Percentiles rank a stretch among this genome's conserved stretches.
phyloP scores from a whole-genome alignment of 179 eudicot species.

The Beta corolliflora region DNA sequence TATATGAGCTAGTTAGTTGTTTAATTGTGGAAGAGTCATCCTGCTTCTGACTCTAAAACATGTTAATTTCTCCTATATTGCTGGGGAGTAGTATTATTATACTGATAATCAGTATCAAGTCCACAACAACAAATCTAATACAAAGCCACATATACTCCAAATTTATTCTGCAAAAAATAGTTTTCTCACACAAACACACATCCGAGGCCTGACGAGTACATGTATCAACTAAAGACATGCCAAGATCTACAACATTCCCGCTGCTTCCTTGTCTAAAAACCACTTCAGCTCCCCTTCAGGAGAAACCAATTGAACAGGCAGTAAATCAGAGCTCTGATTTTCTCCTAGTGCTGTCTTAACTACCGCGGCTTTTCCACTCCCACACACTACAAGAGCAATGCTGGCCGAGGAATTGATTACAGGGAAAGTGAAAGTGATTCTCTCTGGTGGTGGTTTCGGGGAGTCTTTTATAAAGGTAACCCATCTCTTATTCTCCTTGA shows the following conservation, averaged over 20 bases:
- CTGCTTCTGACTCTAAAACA: background rate
- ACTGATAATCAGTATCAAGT: background rate
- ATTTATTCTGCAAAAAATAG: constrained; percentile 1
- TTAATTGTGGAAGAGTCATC: too few species aligned
- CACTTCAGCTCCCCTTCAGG: constrained; percentile 66
- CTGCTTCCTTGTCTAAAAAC: constrained; percentile 76
- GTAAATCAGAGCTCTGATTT: constrained; percentile 32
- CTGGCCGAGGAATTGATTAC: constrained; percentile 80
- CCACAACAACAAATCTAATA: background rate
- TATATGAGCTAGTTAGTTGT: too few species aligned
- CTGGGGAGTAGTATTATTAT: background rate
- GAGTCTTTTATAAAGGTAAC: constrained; percentile 77
- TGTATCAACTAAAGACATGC: constrained; percentile 4
- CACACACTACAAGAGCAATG: constrained; percentile 66
- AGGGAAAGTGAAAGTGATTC: constrained; percentile 85
- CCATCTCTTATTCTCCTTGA: constrained; percentile 63
- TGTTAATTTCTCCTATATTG: background rate
- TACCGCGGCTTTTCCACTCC: constrained; percentile 55
- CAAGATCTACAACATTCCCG: constrained; percentile 46
- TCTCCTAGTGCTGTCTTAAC: constrained; percentile 50
- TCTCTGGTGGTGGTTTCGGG: constrained; percentile 79
- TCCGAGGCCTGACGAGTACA: background rate
- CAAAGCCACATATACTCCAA: background rate
- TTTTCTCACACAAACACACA: background rate
- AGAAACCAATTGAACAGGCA: constrained; percentile 74